Evolutionary conservation across 805 yeast species (phyloP), one percentile per base, ranked within the genome.

Genomic region (Nakazawaea ambrosiae): DNA sequence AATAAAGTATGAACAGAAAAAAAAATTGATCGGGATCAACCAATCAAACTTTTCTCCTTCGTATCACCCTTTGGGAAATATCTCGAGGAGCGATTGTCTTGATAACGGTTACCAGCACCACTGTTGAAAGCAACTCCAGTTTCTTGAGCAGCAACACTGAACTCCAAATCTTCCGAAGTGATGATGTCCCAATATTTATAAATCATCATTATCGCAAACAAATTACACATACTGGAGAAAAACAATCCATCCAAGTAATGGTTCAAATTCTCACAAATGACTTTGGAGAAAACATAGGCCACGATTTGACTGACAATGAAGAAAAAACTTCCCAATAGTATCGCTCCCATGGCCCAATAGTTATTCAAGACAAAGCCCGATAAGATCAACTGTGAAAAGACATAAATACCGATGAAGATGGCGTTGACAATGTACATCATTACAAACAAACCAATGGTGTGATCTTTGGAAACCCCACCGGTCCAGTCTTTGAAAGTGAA

Each of bases 171-270:
- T 51, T 90, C 97, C 40, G 80, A 78, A 10, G 97, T 92, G 36
- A 90, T 81, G 73, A 89, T 87, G 53, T 89, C 97, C 96, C 97
- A 90, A 49, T 78, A 86, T 61, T 92, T 89, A 66, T 88, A 90
- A 36, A 90, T 68, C 97, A 92, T 90, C 95, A 92, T 88, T 39
- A 83, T 63, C 4, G 95, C 72, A 50, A 87, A 82, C 34, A 87
- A 54, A 54, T 86, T 86, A 53, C 95, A 75, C 25, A 87, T 50
- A 19, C 92, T 73, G 23, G 87, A 92, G 51, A 89, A 86, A 52
- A 90, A 81, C 22, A 87, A 58, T 1, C 97, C 97, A 53, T 90
- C 98, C 17, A 87, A 68, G 55, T 90, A 92, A 59, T 92, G 98
- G 27, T 80, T 75, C 33, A 82, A 74, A 16, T 77, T 70, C 25